These are phyloP conservation scores for Lanmaoa pseudosensibilis DNA, from an alignment of 768 basidiomycete genomes.

Conservation along the genomic window DNA sequence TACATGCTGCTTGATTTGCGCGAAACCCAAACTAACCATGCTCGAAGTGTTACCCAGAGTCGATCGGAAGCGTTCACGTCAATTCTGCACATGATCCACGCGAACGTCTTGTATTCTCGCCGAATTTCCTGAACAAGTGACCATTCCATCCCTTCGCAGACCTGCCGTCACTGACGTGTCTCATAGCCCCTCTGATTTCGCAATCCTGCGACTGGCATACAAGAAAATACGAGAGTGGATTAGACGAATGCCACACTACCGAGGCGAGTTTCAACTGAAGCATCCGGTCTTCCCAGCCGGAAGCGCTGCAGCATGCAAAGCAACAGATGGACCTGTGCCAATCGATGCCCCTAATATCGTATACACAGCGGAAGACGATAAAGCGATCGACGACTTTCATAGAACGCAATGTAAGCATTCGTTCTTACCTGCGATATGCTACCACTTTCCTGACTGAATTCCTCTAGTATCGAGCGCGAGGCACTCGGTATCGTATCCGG, in stretches of 20 bases:
- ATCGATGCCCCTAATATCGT: slow-evolving; percentile 31
- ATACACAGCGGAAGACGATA: slow-evolving; percentile 37
- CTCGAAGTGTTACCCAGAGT: slow-evolving; percentile 42
- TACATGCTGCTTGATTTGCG: neutral
- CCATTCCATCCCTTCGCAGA: slow-evolving; percentile 3
- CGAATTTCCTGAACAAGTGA: slow-evolving; percentile 48
- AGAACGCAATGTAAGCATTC: slow-evolving; percentile 16
- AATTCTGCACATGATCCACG: slow-evolving; percentile 40
- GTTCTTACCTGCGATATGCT: neutral
- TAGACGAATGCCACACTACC: slow-evolving; percentile 43
- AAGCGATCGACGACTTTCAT: slow-evolving; percentile 33
- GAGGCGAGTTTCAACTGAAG: slow-evolving; percentile 30
- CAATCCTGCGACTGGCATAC: slow-evolving; percentile 28
- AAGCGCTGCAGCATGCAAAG: slow-evolving; percentile 29
- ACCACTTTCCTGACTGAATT: neutral
- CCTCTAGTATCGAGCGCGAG: slow-evolving; percentile 31
- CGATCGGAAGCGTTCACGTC: slow-evolving; percentile 50
- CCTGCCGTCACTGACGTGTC: neutral
- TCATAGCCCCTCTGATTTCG: slow-evolving; percentile 27
- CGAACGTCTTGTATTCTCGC: slow-evolving; percentile 42
- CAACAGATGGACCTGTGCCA: slow-evolving; percentile 17
- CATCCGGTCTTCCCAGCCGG: slow-evolving; percentile 22
- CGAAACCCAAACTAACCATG: neutral
- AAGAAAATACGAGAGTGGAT: slow-evolving; percentile 29
- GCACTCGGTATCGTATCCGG: slow-evolving; percentile 31